Percentiles rank a stretch among this genome's conserved stretches.
phyloP scores from a whole-genome alignment of 228 moss, liverwort and hornwort species.

The Sphagnum fallax region DNA sequence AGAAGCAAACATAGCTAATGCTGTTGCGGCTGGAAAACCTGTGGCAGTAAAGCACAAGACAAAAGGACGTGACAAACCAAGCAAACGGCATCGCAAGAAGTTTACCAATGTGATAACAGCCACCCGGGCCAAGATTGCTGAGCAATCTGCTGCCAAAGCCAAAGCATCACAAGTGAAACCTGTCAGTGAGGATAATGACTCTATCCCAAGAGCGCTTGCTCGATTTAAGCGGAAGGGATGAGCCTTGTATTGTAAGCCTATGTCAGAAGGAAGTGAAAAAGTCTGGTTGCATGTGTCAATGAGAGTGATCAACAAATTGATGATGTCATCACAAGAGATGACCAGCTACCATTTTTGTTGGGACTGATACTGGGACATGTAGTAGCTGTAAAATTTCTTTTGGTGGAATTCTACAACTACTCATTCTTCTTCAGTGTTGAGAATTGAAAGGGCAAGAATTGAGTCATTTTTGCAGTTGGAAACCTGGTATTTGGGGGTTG shows the following conservation, averaged over 20 bases:
- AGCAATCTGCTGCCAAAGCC: constrained; percentile 34
- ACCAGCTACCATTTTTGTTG: too few species aligned
- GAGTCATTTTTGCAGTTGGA: too few species aligned
- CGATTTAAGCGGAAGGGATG: constrained; percentile 58
- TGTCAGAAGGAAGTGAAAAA: too few species aligned
- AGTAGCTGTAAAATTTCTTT: too few species aligned
- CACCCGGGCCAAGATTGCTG: constrained; percentile 60
- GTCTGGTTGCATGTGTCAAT: too few species aligned
- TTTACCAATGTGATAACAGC: constrained; percentile 60
- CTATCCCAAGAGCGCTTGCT: constrained; percentile 62
- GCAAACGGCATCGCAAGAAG: constrained; percentile 72
- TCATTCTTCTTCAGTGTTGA: too few species aligned
- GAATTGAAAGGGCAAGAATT: too few species aligned
- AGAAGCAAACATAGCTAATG: constrained; percentile 62
- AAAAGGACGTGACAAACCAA: constrained; percentile 87
- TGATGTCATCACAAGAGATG: too few species aligned
- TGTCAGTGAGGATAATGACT: constrained; percentile 2
- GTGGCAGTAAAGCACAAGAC: constrained; percentile 68
- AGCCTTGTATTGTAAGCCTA: background rate
- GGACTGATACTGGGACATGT: too few species aligned
- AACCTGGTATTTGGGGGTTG: too few species aligned
- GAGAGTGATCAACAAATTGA: too few species aligned
- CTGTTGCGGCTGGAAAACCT: constrained; percentile 56
- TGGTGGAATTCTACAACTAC: too few species aligned
- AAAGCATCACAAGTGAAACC: constrained; percentile 4